Evolutionary conservation across 2,329 filamentous ascomycete genomes (phyloP).

Genomic region (Laburnicola sp.): DNA sequence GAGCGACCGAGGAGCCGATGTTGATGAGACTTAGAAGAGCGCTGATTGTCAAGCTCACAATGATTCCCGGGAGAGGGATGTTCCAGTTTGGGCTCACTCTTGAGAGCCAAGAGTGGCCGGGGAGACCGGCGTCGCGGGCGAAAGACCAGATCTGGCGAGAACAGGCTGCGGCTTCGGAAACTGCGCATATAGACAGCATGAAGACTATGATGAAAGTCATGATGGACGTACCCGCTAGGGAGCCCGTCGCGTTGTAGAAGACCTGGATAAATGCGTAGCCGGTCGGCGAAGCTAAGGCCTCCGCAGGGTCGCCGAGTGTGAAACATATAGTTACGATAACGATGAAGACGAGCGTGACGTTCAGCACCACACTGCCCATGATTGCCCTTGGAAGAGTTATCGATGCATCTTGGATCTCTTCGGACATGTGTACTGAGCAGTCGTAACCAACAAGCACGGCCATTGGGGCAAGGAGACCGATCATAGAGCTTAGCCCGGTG

Average conservation of each 20-base stretch:
- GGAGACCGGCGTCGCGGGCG: constrained; percentile 26
- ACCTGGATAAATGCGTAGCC: constrained; percentile 46
- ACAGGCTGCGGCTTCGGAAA: constrained; percentile 30
- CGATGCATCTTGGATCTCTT: constrained; percentile 47
- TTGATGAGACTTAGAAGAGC: constrained; percentile 46
- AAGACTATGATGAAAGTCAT: constrained; percentile 28
- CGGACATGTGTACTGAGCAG: constrained; percentile 44
- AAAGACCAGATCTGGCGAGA: constrained; percentile 28
- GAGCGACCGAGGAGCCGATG: constrained; percentile 42
- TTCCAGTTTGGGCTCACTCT: constrained; percentile 17
- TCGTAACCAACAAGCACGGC: constrained; percentile 30
- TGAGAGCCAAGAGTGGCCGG: constrained; percentile 19
- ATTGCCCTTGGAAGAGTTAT: constrained; percentile 43
- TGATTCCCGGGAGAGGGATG: constrained; percentile 20
- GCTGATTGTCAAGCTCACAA: constrained; percentile 30
- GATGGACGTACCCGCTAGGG: constrained; percentile 20
- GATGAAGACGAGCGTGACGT: constrained; percentile 38
- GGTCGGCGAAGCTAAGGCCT: constrained; percentile 30
- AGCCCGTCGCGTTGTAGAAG: constrained; percentile 29
- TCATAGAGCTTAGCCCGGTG: constrained; percentile 36
- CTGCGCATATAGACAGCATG: constrained; percentile 21
- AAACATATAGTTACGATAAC: constrained; percentile 46
- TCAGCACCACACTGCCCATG: constrained; percentile 41
- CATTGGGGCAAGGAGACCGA: constrained; percentile 29
- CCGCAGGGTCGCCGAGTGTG: constrained; percentile 33